Percentiles rank a stretch among this genome's conserved stretches.
phyloP scores from a whole-genome alignment of 75 land plant genomes.

The Adiantum capillusveneris region DNA sequence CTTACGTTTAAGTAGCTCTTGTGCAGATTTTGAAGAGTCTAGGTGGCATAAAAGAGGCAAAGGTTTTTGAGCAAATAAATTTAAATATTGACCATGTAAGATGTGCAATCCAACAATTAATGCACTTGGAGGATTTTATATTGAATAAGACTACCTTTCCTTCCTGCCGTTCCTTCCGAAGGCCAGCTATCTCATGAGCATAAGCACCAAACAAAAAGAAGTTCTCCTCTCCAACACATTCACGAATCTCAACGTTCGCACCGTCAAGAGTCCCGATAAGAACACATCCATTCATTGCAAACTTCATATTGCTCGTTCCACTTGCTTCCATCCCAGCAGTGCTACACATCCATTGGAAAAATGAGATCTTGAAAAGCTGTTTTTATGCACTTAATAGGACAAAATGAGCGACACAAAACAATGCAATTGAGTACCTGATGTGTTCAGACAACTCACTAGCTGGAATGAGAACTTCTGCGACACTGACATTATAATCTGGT shows the following conservation, averaged over 20 bases:
- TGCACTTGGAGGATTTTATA: too few species aligned
- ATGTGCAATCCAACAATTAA: too few species aligned
- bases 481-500: constrained; percentile 98
- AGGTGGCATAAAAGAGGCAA: too few species aligned
- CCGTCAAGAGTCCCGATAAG: constrained; percentile 95
- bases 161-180: constrained; percentile 71
- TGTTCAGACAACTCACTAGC: constrained; percentile 96
- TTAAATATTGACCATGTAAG: too few species aligned
- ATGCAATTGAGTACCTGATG: constrained; percentile 58
- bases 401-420: too few species aligned
- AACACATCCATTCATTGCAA: constrained; percentile 97
- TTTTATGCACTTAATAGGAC: too few species aligned
- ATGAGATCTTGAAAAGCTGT: background rate
- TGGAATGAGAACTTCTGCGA: constrained; percentile 94
- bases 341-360: constrained; percentile 15
- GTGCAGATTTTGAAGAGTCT: too few species aligned
- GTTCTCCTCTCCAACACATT: constrained; percentile 91
- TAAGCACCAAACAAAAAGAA: constrained; percentile 93
- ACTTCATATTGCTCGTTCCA: constrained; percentile 99
- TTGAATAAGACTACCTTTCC: constrained; percentile 76
- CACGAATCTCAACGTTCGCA: constrained; percentile 93
- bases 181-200: constrained; percentile 76
- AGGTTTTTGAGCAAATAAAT: too few species aligned
- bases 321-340: constrained; percentile 99
- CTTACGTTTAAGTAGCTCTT: too few species aligned